Percentiles rank a stretch among this genome's conserved stretches.
Evolutionary conservation across 371 early-diverging fungal genomes (phyloP).

Genomic region (Dentiscutata heterogama): DNA sequence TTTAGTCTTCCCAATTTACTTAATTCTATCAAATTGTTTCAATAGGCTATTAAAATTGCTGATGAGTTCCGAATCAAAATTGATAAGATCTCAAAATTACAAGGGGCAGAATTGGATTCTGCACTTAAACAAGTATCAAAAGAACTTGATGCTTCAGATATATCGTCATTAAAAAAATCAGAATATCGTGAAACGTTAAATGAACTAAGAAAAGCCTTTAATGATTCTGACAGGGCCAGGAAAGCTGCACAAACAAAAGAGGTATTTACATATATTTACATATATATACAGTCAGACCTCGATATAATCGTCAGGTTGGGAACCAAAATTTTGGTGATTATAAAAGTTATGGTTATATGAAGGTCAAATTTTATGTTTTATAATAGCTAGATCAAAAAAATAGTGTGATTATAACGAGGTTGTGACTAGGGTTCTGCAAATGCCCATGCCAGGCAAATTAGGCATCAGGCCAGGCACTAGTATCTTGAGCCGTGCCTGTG

Average conservation of each 20-base stretch:
- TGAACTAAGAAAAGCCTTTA: slow-evolving; percentile 82
- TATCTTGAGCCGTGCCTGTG: too few species aligned
- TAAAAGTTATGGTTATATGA: too few species aligned
- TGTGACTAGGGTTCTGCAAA: too few species aligned
- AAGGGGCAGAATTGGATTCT: slow-evolving; percentile 76
- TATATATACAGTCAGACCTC: too few species aligned
- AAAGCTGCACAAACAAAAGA: slow-evolving; percentile 87
- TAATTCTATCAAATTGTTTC: neutral
- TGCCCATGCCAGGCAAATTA: too few species aligned
- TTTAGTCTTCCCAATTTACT: neutral
- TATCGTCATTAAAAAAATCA: slow-evolving; percentile 87
- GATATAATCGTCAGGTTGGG: too few species aligned
- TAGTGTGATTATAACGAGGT: too few species aligned
- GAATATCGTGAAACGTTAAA: slow-evolving; percentile 76
- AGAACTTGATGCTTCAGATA: slow-evolving; percentile 81
- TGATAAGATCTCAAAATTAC: slow-evolving; percentile 64
- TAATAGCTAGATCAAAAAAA: too few species aligned
- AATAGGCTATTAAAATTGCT: slow-evolving; percentile 70
- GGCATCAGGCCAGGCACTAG: too few species aligned
- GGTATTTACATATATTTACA: neutral
- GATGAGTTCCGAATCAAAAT: slow-evolving; percentile 73
- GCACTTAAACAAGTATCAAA: slow-evolving; percentile 83
- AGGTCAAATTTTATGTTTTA: too few species aligned
- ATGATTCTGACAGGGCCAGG: slow-evolving; percentile 90
- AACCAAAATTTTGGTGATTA: too few species aligned